These are phyloP conservation scores for Diaporthe vexans DNA, from an alignment of 2,329 filamentous ascomycete genomes.

Conservation along the genomic window DNA sequence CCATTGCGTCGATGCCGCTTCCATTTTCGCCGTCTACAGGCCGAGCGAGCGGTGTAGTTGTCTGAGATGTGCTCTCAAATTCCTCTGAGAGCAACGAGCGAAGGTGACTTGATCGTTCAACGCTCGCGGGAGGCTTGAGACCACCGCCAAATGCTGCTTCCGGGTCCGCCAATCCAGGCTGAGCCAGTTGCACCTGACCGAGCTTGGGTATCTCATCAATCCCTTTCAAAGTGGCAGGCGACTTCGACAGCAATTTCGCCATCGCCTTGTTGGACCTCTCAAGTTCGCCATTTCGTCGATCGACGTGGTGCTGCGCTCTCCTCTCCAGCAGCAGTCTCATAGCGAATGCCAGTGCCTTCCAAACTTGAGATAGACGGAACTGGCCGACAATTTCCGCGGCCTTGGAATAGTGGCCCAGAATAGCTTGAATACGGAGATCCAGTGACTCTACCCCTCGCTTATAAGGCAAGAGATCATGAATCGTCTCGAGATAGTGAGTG, in stretches of 20 bases:
- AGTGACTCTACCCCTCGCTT: slow-evolving; percentile 55
- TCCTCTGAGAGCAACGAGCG: slow-evolving; percentile 68
- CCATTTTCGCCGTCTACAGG: slow-evolving; percentile 59
- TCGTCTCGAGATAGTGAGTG: slow-evolving; percentile 67
- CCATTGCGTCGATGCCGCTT: slow-evolving; percentile 48
- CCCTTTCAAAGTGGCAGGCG: not conserved
- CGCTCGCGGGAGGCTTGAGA: slow-evolving; percentile 50
- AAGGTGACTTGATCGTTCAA: slow-evolving; percentile 50
- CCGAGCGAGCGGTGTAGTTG: slow-evolving; percentile 70
- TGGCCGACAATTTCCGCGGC: slow-evolving; percentile 70
- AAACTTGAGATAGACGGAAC: slow-evolving; percentile 74
- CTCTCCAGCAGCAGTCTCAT: slow-evolving; percentile 67
- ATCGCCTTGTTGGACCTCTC: slow-evolving; percentile 37
- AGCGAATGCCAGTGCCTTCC: slow-evolving; percentile 72
- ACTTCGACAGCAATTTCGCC: slow-evolving; percentile 43
- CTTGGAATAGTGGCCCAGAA: slow-evolving; percentile 69
- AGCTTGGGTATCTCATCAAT: slow-evolving; percentile 23
- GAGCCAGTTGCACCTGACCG: slow-evolving; percentile 27
- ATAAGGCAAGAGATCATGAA: slow-evolving; percentile 64
- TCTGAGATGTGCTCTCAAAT: slow-evolving; percentile 74
- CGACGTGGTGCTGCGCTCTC: slow-evolving; percentile 70
- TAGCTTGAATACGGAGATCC: slow-evolving; percentile 61
- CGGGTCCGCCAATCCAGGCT: not conserved
- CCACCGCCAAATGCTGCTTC: slow-evolving; percentile 9
- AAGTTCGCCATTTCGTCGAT: slow-evolving; percentile 60